Evolutionary conservation across 1,139 yeast genomes (phyloP).

Genomic region (Hyphopichia fennica): DNA sequence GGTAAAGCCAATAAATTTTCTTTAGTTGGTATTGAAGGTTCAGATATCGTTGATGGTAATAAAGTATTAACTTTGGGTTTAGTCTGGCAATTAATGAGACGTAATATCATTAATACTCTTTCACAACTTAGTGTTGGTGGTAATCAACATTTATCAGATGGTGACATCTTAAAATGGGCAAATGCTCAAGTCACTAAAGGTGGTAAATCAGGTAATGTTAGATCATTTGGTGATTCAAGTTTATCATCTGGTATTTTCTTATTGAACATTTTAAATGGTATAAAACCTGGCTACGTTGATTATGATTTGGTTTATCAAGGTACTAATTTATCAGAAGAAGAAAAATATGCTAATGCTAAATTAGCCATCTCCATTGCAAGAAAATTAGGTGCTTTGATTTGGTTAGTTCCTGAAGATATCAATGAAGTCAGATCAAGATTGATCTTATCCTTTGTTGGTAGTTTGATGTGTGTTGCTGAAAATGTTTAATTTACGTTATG

Average conservation of each 20-base stretch:
- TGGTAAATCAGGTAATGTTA: constrained; percentile 65
- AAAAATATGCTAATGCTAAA: constrained; percentile 89
- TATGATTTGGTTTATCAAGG: constrained; percentile 87
- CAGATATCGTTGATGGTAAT: constrained; percentile 94
- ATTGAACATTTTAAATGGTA: constrained; percentile 86
- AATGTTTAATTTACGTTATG: constrained; percentile 8
- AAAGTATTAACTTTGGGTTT: constrained; percentile 88
- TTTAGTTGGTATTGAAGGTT: constrained; percentile 96
- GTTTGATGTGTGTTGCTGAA: constrained; percentile 67
- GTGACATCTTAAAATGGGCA: constrained; percentile 93
- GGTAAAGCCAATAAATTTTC: constrained; percentile 93
- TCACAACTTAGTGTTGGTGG: constrained; percentile 66
- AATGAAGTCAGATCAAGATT: constrained; percentile 93
- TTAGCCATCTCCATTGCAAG: constrained; percentile 97
- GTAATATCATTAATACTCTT: constrained; percentile 85
- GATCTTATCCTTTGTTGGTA: constrained; percentile 91
- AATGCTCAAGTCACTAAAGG: constrained; percentile 81
- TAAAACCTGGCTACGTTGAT: constrained; percentile 97
- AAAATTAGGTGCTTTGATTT: constrained; percentile 94
- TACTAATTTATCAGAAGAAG: constrained; percentile 63
- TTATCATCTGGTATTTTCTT: constrained; percentile 77
- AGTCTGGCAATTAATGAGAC: constrained; percentile 98
- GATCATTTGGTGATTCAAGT: constrained; percentile 83
- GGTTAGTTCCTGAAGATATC: constrained; percentile 99
- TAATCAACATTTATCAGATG: constrained; percentile 63